Evolutionary conservation across 192 early-diverging fungal species (phyloP).

Genomic region (Glomus cerebriforme): DNA sequence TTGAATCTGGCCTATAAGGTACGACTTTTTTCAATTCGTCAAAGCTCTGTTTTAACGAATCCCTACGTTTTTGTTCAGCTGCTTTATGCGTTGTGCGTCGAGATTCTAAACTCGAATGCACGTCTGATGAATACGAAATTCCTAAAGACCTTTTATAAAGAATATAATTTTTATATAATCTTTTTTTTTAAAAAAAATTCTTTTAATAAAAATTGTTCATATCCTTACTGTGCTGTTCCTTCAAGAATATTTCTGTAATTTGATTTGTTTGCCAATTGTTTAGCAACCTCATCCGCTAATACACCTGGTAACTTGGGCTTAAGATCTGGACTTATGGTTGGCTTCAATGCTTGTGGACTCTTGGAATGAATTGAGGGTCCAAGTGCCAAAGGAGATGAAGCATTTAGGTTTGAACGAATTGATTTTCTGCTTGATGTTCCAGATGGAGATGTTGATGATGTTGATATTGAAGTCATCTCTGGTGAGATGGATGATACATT

Average conservation of each 20-base stretch:
- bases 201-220: not conserved
- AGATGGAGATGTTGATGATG: not conserved
- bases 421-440: not conserved
- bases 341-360: conserved; percentile 34
- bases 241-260: conserved; percentile 88
- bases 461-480: too few relatives aligned
- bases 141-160: conserved; percentile 56
- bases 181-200: too few relatives aligned
- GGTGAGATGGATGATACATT: too few relatives aligned
- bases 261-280: conserved; percentile 51
- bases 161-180: too few relatives aligned
- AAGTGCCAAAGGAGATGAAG: too few relatives aligned
- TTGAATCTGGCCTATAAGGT: conserved; percentile 37
- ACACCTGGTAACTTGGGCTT: conserved; percentile 44
- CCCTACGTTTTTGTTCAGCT: conserved; percentile 94
- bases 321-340: conserved; percentile 47
- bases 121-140: conserved; percentile 70
- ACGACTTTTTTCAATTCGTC: conserved; percentile 72
- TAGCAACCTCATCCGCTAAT: conserved; percentile 39
- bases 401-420: too few relatives aligned
- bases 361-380: not conserved
- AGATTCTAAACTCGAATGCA: conserved; percentile 75
- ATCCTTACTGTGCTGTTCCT: conserved; percentile 74
- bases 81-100: conserved; percentile 87
- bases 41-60: conserved; percentile 89